Base-by-base conservation (phyloP, 2,329 filamentous ascomycete genomes). In the Colletotrichum spinosum region DNA sequence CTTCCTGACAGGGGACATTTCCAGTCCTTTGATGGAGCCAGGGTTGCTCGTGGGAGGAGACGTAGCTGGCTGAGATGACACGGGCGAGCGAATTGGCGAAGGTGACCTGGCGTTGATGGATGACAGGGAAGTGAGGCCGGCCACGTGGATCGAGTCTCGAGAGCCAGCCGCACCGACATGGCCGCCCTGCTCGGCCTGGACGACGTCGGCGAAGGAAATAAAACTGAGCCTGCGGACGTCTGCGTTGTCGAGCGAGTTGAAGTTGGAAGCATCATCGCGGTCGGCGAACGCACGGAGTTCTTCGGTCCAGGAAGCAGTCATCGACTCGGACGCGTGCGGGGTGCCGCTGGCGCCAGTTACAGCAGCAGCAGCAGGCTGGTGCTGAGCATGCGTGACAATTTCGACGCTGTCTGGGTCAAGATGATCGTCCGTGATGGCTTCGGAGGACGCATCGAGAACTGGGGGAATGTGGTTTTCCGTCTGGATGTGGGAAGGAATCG, bases 191-290 rank as follows among this genome's bases (percentile, higher is more conserved):
- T 96, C 92, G 39, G 90, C 87, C 75, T 97, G 93, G 45, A 98
- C 93, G 9, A 98, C 93, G 73, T 98, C 95, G 67, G 95, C 94
- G 78, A 98, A 98, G 8, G 94, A 97, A 75, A 98, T 97, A 80
- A 98, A 98, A 76, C 92, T 96, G 68, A 98, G 80, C 25, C 95
- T 89, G 50, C 93, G 90, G 15, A 97, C 87, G 72, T 97, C 94
- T 51, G 88, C 85, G 44, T 85, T 86, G 72, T 97, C 94, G 67
- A 95, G 81, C 50, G 90, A 88, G 38, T 90, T 92, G 76, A 95
- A 95, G 74, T 89, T 93, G 63, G 90, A 92, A 2, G 88, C 88
- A 69, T 95, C 92, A 46, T 88, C 77, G 67, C 73, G 72, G 61
- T 83, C 81, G 6, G 83, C 79, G 72, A 88, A 83, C 25, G 85